These are phyloP conservation scores for Dendrocalamus sinicus DNA, from an alignment of 176 grass and related monocot genomes.

Conservation along the genomic window DNA sequence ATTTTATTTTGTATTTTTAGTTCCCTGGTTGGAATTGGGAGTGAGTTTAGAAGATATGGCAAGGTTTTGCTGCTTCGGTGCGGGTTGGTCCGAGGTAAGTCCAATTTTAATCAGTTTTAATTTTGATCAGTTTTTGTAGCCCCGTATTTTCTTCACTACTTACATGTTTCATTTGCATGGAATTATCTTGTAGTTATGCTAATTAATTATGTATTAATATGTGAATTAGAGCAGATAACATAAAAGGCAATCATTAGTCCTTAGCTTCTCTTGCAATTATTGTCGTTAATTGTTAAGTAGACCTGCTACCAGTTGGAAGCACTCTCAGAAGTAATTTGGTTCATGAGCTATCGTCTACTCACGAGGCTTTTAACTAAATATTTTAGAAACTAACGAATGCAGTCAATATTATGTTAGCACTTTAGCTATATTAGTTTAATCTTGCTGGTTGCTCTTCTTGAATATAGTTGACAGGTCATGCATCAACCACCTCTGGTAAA, in stretches of 20 bases:
- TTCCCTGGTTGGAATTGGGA: conserved; percentile 1
- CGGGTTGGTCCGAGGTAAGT: conserved; percentile 46
- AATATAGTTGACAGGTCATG: conserved; percentile 48
- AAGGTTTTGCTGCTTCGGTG: conserved; percentile 51
- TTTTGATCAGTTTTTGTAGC: conserved; percentile 15
- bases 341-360: not conserved
- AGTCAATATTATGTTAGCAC: not conserved
- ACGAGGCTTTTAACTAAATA: not conserved
- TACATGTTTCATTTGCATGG: not conserved
- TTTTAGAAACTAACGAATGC: not conserved
- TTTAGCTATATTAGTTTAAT: not conserved
- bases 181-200: not conserved
- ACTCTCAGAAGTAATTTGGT: not conserved
- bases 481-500: conserved; percentile 56
- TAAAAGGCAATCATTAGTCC: not conserved
- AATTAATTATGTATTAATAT: not conserved
- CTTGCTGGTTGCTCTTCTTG: conserved; percentile 33
- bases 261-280: not conserved
- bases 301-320: not conserved
- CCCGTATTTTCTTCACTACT: not conserved
- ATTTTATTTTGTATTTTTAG: not conserved
- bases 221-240: not conserved
- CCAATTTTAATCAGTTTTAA: conserved; percentile 5
- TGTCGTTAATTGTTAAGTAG: not conserved
- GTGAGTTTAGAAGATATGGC: conserved; percentile 30